Percentiles rank a stretch among this genome's conserved stretches.
Evolutionary conservation across 441 rosid genomes (phyloP).

Genomic region (Populus hybrid): DNA sequence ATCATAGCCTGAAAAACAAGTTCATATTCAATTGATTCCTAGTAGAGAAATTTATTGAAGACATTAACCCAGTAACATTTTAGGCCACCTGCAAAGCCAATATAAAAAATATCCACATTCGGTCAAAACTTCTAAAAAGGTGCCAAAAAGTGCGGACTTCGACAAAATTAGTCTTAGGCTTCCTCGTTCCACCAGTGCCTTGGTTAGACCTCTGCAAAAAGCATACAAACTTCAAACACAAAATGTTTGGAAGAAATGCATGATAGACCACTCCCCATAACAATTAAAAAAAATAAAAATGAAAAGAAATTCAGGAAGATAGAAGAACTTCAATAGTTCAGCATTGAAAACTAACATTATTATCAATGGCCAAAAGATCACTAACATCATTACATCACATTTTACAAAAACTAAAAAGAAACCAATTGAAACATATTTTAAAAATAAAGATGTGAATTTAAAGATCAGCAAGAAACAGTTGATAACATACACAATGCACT

Average conservation of each 20-base stretch:
- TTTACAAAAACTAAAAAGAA: neutral
- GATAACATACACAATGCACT: neutral
- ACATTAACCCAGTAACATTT: slow-evolving; percentile 18
- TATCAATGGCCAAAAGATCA: neutral
- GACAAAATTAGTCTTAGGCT: slow-evolving; percentile 96
- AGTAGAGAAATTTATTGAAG: slow-evolving; percentile 8
- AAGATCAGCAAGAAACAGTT: neutral
- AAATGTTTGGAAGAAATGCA: slow-evolving; percentile 4
- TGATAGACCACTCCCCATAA: neutral
- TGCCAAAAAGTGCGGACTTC: slow-evolving; percentile 99
- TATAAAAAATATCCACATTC: slow-evolving; percentile 95
- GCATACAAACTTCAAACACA: slow-evolving; percentile 6
- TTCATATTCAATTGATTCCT: slow-evolving; percentile 17
- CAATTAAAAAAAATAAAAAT: neutral
- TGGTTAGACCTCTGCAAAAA: slow-evolving; percentile 58
- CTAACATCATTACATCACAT: neutral
- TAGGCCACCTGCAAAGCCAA: slow-evolving; percentile 78
- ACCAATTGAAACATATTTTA: neutral
- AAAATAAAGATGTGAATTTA: neutral
- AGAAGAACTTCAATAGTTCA: too few relatives aligned
- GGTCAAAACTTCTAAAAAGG: slow-evolving; percentile 88
- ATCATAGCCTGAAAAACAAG: slow-evolving; percentile 74
- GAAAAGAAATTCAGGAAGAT: too few relatives aligned
- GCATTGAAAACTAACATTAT: too few relatives aligned
- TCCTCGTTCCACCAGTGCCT: slow-evolving; percentile 47